Base-by-base conservation (phyloP, 345 rosid species). In the Tarenaya hassleriana region DNA sequence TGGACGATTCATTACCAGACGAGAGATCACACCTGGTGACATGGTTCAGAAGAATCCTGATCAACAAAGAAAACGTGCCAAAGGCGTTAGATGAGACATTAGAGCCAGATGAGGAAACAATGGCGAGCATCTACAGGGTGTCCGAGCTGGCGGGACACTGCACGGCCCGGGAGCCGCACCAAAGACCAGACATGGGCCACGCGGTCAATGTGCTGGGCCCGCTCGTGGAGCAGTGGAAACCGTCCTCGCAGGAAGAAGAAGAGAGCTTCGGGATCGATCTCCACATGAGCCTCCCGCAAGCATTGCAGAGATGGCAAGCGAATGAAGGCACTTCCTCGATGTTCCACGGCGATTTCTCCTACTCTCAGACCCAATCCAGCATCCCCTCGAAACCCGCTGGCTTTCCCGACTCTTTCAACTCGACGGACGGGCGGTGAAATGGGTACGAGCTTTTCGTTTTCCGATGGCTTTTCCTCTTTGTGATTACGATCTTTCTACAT, bases 151-250 rank as follows among this genome's bases (percentile, higher is more conserved):
- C 97, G 8, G 96, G 88, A 20, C 91, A 90, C 31, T 90, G 96
- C 79, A 90, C 97, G 17, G 83, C 83, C 1, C 72, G 84, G 0
- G 96, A 90, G 55, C 96, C 96, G 1, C 46, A 66, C 46, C 97
- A 78, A 47, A 75, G 95, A 74, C 97, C 97, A 0, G 96, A 86
- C 67, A 86, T 90, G 85, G 92, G 96, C 11, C 91, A 86, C 16
- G 95, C 84, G 0, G 97, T 90, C 16, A 78, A 78, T 43, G 76
- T 86, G 1, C 49, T 90, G 17, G 83, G 76, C 13, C 94, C 96
- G 0, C 79, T 82, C 0, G 94, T 92, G 32, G 85, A 92, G 73
- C 86, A 77, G 17, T 92, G 99, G 99, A 88, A 72, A 64, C 97
- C 99, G 4, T 20, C 83, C 14, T 51, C 50, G 55, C 78, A 71